These are phyloP conservation scores for Podila minutissima DNA, from an alignment of 192 early-diverging fungal genomes.

Conservation along the genomic window DNA sequence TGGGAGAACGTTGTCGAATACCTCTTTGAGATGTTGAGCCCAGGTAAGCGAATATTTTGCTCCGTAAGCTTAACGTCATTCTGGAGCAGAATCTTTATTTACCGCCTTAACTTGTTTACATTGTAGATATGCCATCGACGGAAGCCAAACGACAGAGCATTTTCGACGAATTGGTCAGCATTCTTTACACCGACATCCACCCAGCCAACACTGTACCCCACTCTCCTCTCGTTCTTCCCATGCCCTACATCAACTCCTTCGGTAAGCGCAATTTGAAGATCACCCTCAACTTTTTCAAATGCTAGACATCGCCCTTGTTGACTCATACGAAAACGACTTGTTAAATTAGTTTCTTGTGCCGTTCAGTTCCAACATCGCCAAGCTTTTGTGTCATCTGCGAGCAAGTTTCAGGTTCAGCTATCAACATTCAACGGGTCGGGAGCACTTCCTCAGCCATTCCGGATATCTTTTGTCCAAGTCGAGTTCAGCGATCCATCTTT, in stretches of 20 bases:
- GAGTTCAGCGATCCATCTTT: conserved; percentile 66
- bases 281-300: neutral
- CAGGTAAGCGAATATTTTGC: conserved; percentile 24
- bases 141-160: conserved; percentile 28
- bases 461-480: conserved; percentile 60
- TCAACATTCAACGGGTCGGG: conserved; percentile 29
- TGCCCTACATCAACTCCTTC: conserved; percentile 76
- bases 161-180: conserved; percentile 37
- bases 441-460: conserved; percentile 60
- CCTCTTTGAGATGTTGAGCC: conserved; percentile 76
- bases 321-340: neutral
- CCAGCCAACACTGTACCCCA: conserved; percentile 29
- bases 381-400: conserved; percentile 63
- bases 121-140: conserved; percentile 54
- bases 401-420: conserved; percentile 70
- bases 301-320: conserved; percentile 2
- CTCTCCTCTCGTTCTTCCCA: conserved; percentile 49
- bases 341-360: conserved; percentile 27
- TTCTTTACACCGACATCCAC: conserved; percentile 24
- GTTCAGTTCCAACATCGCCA: conserved; percentile 60
- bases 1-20: conserved; percentile 72
- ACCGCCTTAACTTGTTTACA: conserved; percentile 26
- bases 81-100: neutral
- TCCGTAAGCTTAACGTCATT: neutral
- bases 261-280: conserved; percentile 51